Evolutionary conservation across 2,329 filamentous ascomycete genomes (phyloP).

Genomic region (Endothia cerciana): DNA sequence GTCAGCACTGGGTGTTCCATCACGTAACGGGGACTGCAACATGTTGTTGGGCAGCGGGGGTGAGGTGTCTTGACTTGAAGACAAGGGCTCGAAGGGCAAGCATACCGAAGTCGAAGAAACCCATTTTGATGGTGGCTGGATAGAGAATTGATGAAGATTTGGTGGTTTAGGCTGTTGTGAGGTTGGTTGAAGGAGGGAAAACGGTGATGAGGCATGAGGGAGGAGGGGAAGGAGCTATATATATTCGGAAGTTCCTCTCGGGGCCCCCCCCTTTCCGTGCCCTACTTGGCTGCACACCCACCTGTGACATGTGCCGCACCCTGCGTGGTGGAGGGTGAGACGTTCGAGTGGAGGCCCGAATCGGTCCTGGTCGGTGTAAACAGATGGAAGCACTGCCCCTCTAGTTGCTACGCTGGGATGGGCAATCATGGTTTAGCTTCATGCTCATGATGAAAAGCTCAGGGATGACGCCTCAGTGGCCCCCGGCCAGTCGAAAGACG

Average conservation of each 20-base stretch:
- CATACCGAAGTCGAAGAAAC: constrained; percentile 31
- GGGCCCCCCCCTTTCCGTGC: not conserved
- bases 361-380: constrained; percentile 12
- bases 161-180: constrained; percentile 4
- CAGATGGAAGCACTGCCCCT: constrained; percentile 21
- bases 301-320: constrained; percentile 16
- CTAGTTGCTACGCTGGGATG: constrained; percentile 12
- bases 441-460: constrained; percentile 15
- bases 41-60: not conserved
- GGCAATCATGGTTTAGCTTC: constrained; percentile 6
- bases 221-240: constrained; percentile 24
- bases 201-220: not conserved
- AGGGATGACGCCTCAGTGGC: constrained; percentile 22
- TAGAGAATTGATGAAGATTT: not conserved
- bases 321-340: constrained; percentile 16
- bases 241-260: constrained; percentile 16
- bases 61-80: not conserved
- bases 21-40: not conserved
- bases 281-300: constrained; percentile 3
- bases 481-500: constrained; percentile 18
- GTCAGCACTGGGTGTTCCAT: not conserved
- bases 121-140: constrained; percentile 24
- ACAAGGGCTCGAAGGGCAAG: not conserved
- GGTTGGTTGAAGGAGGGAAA: constrained; percentile 5
- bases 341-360: constrained; percentile 21